Conservation (phyloP, 1,284 basidiomycete genomes). For the Ceratobasidium sp. region DNA sequence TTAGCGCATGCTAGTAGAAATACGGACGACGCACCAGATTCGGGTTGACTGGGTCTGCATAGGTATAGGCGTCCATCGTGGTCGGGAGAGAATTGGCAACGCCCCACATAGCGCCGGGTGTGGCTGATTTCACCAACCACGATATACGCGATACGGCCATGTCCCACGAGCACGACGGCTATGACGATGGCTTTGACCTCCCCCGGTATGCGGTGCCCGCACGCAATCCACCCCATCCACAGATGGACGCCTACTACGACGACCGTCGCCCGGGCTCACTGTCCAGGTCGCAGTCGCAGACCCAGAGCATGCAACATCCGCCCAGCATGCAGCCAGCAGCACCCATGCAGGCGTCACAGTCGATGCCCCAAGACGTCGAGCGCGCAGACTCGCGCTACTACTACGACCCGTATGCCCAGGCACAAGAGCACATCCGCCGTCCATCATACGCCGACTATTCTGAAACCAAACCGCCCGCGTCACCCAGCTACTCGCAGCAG, state of each 20-base stretch:
- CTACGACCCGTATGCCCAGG: conserved; percentile 47
- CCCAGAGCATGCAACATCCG: conserved; percentile 70
- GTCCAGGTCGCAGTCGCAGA: conserved; percentile 65
- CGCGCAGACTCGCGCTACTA: conserved; percentile 41
- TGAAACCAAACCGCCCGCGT: conserved; percentile 50
- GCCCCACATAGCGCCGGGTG: not conserved
- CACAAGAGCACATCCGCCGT: conserved; percentile 50
- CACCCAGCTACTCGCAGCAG: conserved; percentile 57
- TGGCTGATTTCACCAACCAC: not conserved
- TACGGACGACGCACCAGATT: conserved; percentile 43
- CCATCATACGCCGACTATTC: conserved; percentile 53
- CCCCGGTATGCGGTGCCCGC: conserved; percentile 59
- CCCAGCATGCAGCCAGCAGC: conserved; percentile 50
- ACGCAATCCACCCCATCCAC: conserved; percentile 25
- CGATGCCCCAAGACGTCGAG: conserved; percentile 48
- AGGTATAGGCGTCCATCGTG: conserved; percentile 37
- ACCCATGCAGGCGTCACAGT: conserved; percentile 32
- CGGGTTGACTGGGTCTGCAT: conserved; percentile 46
- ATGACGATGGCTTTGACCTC: conserved; percentile 70
- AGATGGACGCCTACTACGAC: conserved; percentile 55
- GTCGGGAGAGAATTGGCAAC: conserved; percentile 9
- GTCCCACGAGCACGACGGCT: conserved; percentile 4
- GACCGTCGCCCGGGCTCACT: conserved; percentile 50
- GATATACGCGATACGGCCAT: not conserved
- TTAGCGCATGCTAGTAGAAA: not conserved